Base-by-base conservation (phyloP, 148 eudicot species). In the Pouteria glomerata region DNA sequence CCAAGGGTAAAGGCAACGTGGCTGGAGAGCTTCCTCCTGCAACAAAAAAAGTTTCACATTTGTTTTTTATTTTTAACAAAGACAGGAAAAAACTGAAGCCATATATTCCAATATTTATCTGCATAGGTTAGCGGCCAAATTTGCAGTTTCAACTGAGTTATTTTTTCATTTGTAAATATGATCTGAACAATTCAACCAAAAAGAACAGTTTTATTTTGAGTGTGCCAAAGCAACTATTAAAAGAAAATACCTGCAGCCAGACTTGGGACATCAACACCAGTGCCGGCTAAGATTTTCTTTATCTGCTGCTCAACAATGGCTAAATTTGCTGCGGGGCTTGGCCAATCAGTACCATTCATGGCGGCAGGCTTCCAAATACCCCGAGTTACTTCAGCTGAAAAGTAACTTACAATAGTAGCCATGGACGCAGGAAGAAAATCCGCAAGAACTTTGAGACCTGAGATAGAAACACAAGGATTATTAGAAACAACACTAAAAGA, bases 301-400 rank as follows among this genome's bases (percentile, higher is more conserved):
- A 91, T 91, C 68, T 84, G 90, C 58, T 89, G 87, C 78, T 91
- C 97, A 51, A 91, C 87, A 51, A 69, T 57, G 71, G 90, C 73
- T 73, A 91, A 82, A 79, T 85, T 91, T 59, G 90, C 94, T 35
- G 92, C 94, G 52, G 97, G 97, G 80, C 97, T 91, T 30, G 97
- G 97, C 97, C 97, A 91, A 82, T 91, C 97, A 72, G 83, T 81
- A 73, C 93, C 93, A 66, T 89, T 89, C 93, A 89, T 89, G 31
- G 77, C 68, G 42, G 74, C 93, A 5, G 88, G 93, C 72, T 86
- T 89, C 93, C 93, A 89, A 62, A 89, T 66, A 33, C 93, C 90
- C 48, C 93, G 79, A 73, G 87, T 89, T 47, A 86, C 90, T 82
- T 89, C 93, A 19, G 93, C 90, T 18, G 93, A 89, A 63, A 89